Conservation (phyloP, 2,329 filamentous ascomycete genomes). For the Pseudocercospora musae region DNA sequence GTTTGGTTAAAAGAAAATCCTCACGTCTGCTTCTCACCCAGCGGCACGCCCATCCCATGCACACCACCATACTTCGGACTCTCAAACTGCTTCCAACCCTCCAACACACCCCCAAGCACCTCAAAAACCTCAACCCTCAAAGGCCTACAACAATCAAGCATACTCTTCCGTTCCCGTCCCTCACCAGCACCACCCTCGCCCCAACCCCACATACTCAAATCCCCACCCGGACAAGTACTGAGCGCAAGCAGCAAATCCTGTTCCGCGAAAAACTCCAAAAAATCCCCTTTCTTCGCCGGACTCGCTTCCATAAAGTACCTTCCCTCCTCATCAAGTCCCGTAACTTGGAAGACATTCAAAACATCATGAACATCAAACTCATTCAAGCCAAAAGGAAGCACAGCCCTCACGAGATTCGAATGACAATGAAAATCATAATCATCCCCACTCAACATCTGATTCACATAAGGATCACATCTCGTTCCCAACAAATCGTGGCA, state of each 20-base stretch:
- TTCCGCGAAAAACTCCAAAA: slow-evolving; percentile 77
- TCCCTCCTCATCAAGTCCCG: slow-evolving; percentile 67
- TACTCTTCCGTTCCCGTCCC: slow-evolving; percentile 62
- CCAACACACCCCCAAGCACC: slow-evolving; percentile 44
- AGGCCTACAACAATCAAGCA: slow-evolving; percentile 68
- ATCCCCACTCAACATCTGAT: slow-evolving; percentile 65
- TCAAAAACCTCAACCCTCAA: slow-evolving; percentile 73
- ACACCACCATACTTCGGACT: slow-evolving; percentile 60
- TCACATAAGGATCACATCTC: slow-evolving; percentile 81
- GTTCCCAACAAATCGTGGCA: slow-evolving; percentile 79
- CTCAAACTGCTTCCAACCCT: slow-evolving; percentile 62
- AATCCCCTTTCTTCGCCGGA: slow-evolving; percentile 55
- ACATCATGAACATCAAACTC: slow-evolving; percentile 81
- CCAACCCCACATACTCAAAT: slow-evolving; percentile 79
- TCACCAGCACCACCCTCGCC: slow-evolving; percentile 54
- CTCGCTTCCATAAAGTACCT: slow-evolving; percentile 72
- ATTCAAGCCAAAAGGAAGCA: slow-evolving; percentile 63
- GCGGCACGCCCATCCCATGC: slow-evolving; percentile 61
- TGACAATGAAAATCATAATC: slow-evolving; percentile 81
- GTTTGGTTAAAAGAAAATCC: not conserved
- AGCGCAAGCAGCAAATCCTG: slow-evolving; percentile 67
- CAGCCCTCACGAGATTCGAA: slow-evolving; percentile 72
- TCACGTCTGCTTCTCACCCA: slow-evolving; percentile 34
- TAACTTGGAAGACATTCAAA: slow-evolving; percentile 82
- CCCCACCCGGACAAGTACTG: slow-evolving; percentile 73